Evolutionary conservation across 2,329 filamentous ascomycete genomes (phyloP).

Genomic region (Karstenula rhodostoma): DNA sequence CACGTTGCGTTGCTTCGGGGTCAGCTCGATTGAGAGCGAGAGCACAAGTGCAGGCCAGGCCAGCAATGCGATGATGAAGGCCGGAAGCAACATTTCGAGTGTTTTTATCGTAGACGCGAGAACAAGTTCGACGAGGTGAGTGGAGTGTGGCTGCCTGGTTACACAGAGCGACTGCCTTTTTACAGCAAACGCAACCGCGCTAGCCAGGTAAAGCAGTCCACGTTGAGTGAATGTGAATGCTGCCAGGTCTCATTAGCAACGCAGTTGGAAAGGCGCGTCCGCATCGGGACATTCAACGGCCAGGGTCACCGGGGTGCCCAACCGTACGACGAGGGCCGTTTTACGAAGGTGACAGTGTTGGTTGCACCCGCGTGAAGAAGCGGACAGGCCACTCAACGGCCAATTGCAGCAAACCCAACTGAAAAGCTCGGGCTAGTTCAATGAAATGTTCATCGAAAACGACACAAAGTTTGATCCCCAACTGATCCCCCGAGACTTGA

Average conservation of each 20-base stretch:
- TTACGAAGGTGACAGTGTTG: background rate
- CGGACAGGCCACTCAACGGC: background rate
- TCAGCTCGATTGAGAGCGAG: background rate
- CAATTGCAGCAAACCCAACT: background rate
- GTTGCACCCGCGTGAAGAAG: background rate
- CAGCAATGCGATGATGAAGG: background rate
- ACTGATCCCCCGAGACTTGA: no score
- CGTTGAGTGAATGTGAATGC: background rate
- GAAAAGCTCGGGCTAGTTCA: background rate
- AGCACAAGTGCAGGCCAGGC: background rate
- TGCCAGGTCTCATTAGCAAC: background rate
- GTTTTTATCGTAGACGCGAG: background rate
- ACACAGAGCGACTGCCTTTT: background rate
- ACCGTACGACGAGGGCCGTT: background rate
- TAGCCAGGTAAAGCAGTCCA: background rate
- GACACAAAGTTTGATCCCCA: no score
- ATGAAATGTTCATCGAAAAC: no score
- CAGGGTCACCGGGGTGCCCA: background rate
- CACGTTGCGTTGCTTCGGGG: constrained; percentile 1
- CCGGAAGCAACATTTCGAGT: background rate
- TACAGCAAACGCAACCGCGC: background rate
- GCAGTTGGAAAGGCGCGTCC: no score
- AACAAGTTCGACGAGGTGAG: background rate
- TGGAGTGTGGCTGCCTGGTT: background rate
- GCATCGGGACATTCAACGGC: background rate